Evolutionary conservation across 192 early-diverging fungal genomes (phyloP), one percentile per base, ranked within the genome.

Genomic region (Thamnidium elegans): DNA sequence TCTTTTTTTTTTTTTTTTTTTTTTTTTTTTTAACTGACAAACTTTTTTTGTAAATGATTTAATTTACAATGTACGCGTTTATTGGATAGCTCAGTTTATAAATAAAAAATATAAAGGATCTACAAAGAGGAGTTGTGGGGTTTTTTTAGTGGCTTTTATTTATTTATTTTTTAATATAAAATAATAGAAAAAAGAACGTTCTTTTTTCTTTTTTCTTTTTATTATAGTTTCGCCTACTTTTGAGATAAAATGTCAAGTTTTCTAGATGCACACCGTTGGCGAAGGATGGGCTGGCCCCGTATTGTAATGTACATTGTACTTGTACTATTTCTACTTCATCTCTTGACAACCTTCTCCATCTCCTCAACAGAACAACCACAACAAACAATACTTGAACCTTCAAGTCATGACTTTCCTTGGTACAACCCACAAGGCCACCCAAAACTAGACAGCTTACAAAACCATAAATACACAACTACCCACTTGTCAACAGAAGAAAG

Each of bases 231-330:
- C n/a, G 15, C 15, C 3, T 17, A 1, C n/a, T 17, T 17, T 47
- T 23, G 15, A 15, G n/a, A 34, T 34, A 26, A n/a, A n/a, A 56
- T 56, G 55, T 17, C 34, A 7, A 56, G 34, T 56, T 30, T 34
- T 15, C 34, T 56, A 11, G 55, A 56, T 56, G 31, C 34, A 17
- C 17, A 56, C 17, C 55, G 55, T 36, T 56, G 55, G 55, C 55
- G 55, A 39, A 36, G 55, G 9, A 3, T 56, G 34, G 44, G 48
- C 15, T 62, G 59, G 50, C 15, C 59, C 17, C 47, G 67, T 17
- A 50, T 68, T 39, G 32, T 62, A 21, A 20, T 68, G 3, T 68
- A 68, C 43, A 39, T 36, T 31, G 30, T 68, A 34, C 19, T 48
- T 42, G 14, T 68, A 8, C 20, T 44, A 46, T 30, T 68, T 0